phyloP scores from a whole-genome alignment of 306 rosid species.

The Mucuna pruriens region DNA sequence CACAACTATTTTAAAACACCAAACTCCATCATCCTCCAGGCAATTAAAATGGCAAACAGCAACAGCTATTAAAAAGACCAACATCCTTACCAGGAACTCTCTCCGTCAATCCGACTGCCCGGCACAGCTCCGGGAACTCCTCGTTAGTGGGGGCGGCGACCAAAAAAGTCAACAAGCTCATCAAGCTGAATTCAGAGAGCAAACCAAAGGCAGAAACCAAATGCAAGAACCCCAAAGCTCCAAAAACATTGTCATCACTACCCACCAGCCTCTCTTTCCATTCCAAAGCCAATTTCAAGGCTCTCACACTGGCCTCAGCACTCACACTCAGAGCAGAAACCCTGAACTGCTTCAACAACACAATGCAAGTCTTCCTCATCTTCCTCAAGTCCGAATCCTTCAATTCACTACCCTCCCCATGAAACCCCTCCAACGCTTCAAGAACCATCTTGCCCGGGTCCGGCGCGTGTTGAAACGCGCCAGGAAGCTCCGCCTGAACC shows the following conservation, averaged over 20 bases:
- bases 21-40: background rate
- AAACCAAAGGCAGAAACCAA: constrained; percentile 66
- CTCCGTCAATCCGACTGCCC: constrained; percentile 46
- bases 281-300: constrained; percentile 52
- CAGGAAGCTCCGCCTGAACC: constrained; percentile 57
- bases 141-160: constrained; percentile 44
- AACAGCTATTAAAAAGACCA: background rate
- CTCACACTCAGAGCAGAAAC: constrained; percentile 45
- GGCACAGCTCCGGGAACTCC: constrained; percentile 57
- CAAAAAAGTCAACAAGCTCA: constrained; percentile 59
- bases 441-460: constrained; percentile 64
- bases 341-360: constrained; percentile 62
- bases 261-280: constrained; percentile 55
- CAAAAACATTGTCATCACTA: constrained; percentile 44
- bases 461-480: constrained; percentile 52
- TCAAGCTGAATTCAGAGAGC: constrained; percentile 50
- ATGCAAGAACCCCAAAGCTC: constrained; percentile 64
- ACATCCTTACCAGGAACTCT: constrained; percentile 50
- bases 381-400: constrained; percentile 41
- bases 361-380: constrained; percentile 57
- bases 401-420: background rate
- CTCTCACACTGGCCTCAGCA: constrained; percentile 52
- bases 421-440: constrained; percentile 67
- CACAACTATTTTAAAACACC: background rate
- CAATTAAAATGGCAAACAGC: constrained; percentile 5